These are phyloP conservation scores for Phytophthora foliorum DNA, from an alignment of 352 stramenopile species.

Conservation along the genomic window DNA sequence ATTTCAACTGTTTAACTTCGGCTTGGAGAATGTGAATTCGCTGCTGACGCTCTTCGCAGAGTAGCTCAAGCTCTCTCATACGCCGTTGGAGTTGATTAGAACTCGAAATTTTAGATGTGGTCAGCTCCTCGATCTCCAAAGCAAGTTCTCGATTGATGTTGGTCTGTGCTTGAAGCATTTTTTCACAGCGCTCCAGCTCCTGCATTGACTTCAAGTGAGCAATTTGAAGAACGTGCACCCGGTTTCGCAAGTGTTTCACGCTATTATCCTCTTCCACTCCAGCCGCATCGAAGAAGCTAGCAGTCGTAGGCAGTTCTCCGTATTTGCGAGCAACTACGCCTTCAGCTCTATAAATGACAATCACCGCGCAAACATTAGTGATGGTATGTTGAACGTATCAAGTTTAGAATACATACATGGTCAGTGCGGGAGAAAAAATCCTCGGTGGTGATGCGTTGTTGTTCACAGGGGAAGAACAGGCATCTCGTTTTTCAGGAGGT, in stretches of 20 bases:
- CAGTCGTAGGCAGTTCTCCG: constrained; percentile 28
- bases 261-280: constrained; percentile 37
- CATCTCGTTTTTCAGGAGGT: constrained; percentile 61
- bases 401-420: constrained; percentile 26
- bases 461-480: constrained; percentile 69
- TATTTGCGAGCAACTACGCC: constrained; percentile 49
- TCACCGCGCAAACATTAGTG: constrained; percentile 15
- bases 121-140: constrained; percentile 92
- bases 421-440: constrained; percentile 3
- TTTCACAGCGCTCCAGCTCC: constrained; percentile 93
- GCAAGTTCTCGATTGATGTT: constrained; percentile 95
- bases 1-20: constrained; percentile 90
- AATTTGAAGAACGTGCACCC: constrained; percentile 91
- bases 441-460: constrained; percentile 20
- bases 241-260: constrained; percentile 75
- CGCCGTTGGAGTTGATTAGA: constrained; percentile 81
- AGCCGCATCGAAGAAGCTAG: constrained; percentile 31
- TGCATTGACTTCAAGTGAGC: constrained; percentile 91
- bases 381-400: background rate
- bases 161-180: constrained; percentile 96
- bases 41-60: constrained; percentile 86
- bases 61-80: constrained; percentile 88
- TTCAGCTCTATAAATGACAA: constrained; percentile 32
- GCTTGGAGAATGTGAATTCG: constrained; percentile 88
- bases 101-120: constrained; percentile 72